A percentile compares a stretch with the other conserved stretches of the same genome.
Evolutionary conservation across 2,329 filamentous ascomycete genomes (phyloP).

Genomic region (Epichloe typhina): DNA sequence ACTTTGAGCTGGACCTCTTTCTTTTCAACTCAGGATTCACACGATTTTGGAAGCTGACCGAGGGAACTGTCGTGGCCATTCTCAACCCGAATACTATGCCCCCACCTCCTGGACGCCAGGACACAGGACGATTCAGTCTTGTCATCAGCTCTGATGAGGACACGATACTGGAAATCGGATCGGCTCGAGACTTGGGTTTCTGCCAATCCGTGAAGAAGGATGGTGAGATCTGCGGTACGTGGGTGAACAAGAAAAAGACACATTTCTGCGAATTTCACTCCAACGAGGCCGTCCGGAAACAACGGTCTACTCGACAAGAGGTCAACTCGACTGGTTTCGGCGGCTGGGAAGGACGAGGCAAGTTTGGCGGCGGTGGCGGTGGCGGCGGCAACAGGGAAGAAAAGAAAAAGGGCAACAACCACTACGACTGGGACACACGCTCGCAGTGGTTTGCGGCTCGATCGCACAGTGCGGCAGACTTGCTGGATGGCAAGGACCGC

Average conservation of each 20-base stretch:
- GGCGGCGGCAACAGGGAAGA: conserved; percentile 6
- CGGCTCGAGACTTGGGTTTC: conserved; percentile 71
- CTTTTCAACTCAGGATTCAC: conserved; percentile 85
- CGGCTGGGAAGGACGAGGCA: conserved; percentile 16
- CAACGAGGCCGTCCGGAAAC: conserved; percentile 65
- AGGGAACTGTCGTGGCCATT: conserved; percentile 84
- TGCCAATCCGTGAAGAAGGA: conserved; percentile 80
- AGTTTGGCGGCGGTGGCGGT: conserved; percentile 11
- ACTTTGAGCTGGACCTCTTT: conserved; percentile 83
- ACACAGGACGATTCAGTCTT: conserved; percentile 75
- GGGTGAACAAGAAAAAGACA: conserved; percentile 81
- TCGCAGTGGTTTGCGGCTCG: conserved; percentile 41
- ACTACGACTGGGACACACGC: conserved; percentile 46
- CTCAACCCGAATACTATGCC: conserved; percentile 88
- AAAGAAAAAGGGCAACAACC: conserved; percentile 14
- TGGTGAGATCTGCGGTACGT: conserved; percentile 64
- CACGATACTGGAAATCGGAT: conserved; percentile 79
- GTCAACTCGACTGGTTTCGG: conserved; percentile 55
- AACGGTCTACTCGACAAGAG: conserved; percentile 54
- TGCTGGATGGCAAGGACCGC: conserved; percentile 52
- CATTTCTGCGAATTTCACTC: conserved; percentile 90
- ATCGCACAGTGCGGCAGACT: conserved; percentile 39
- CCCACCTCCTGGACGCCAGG: conserved; percentile 58
- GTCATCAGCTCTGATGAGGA: conserved; percentile 78
- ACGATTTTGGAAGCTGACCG: conserved; percentile 83